phyloP scores from a whole-genome alignment of 2,329 filamentous ascomycete genomes.

The Aspergillus luchuensis region DNA sequence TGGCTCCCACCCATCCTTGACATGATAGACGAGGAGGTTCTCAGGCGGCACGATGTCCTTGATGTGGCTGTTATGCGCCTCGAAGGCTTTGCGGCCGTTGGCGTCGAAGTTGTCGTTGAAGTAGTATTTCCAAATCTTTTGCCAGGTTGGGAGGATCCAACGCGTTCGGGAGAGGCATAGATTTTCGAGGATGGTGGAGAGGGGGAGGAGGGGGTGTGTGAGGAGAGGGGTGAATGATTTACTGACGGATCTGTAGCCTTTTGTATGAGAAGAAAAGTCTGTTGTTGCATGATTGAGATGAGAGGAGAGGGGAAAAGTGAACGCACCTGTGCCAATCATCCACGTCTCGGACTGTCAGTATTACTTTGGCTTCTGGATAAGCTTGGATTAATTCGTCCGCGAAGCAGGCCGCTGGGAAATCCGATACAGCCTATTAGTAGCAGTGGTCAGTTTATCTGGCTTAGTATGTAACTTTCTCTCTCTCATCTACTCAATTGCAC shows the following conservation, averaged over 20 bases:
- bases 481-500: too few relatives aligned
- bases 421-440: slow-evolving; percentile 17
- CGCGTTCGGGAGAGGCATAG: neutral
- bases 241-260: too few relatives aligned
- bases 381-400: slow-evolving; percentile 36
- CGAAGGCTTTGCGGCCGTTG: slow-evolving; percentile 20
- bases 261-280: too few relatives aligned
- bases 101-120: slow-evolving; percentile 18
- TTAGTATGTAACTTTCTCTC: too few relatives aligned
- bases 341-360: slow-evolving; percentile 33
- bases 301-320: neutral
- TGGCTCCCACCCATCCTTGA: slow-evolving; percentile 47
- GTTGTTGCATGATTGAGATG: too few relatives aligned
- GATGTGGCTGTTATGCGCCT: slow-evolving; percentile 25
- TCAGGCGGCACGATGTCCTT: slow-evolving; percentile 23
- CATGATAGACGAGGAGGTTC: slow-evolving; percentile 32
- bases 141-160: slow-evolving; percentile 15
- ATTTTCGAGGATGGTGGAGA: slow-evolving; percentile 13
- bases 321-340: slow-evolving; percentile 29
- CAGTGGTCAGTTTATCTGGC: too few relatives aligned
- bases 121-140: slow-evolving; percentile 8
- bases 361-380: slow-evolving; percentile 42
- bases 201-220: slow-evolving; percentile 14
- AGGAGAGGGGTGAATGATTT: slow-evolving; percentile 14
- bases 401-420: slow-evolving; percentile 38